Conservation (phyloP, 768 basidiomycete species). For the Cystobasidium ongulense region DNA sequence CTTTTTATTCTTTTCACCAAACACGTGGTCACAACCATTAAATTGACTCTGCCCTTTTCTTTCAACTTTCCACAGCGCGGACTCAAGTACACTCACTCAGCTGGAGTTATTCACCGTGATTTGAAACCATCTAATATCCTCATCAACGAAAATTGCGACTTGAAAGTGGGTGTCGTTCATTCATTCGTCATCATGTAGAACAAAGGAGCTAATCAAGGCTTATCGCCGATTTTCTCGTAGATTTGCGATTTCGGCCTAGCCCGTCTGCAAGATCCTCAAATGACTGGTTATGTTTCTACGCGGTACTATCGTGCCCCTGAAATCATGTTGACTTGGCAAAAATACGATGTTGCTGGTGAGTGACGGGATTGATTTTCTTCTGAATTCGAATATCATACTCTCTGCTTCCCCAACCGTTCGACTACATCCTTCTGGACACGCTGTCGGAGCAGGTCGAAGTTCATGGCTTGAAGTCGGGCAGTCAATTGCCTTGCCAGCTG, state of each 20-base stretch:
- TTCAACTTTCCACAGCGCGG: conserved; percentile 58
- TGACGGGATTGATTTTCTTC: too few species aligned
- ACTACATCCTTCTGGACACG: too few species aligned
- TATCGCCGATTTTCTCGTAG: conserved; percentile 43
- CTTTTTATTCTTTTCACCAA: not conserved
- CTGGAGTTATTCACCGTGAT: conserved; percentile 96
- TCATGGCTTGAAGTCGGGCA: too few species aligned
- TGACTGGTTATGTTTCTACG: conserved; percentile 99
- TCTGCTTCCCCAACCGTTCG: too few species aligned
- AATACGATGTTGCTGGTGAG: conserved; percentile 84
- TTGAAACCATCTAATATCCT: conserved; percentile 99
- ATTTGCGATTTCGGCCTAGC: conserved; percentile 99
- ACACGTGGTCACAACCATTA: not conserved
- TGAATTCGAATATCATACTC: too few species aligned
- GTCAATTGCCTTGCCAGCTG: too few species aligned
- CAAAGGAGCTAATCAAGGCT: too few species aligned
- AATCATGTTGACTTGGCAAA: conserved; percentile 99
- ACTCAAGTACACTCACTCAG: conserved; percentile 98
- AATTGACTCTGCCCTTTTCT: too few species aligned
- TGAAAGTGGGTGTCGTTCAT: conserved; percentile 59
- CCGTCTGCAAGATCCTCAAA: conserved; percentile 97
- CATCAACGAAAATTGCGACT: conserved; percentile 98
- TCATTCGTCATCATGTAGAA: not conserved
- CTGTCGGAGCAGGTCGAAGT: too few species aligned
- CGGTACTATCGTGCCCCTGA: conserved; percentile 98